A percentile compares a stretch with the other conserved stretches of the same genome.
These are phyloP conservation scores for Backusella tarrabulga DNA, from an alignment of 192 early-diverging fungal genomes.

Conservation along the genomic window DNA sequence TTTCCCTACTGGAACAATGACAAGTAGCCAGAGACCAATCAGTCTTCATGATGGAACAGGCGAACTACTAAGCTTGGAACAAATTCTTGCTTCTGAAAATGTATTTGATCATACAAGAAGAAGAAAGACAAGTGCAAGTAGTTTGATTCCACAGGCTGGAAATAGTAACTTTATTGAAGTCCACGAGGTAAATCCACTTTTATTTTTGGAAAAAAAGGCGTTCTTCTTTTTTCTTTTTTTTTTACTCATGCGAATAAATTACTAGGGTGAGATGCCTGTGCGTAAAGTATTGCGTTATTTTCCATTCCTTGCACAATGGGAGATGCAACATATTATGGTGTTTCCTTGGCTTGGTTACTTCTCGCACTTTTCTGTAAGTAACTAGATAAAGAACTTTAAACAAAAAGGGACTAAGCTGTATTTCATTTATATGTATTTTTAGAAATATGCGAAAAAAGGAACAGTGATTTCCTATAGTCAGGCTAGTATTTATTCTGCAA, in stretches of 20 bases:
- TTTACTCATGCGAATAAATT: background rate
- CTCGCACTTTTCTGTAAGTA: slow-evolving; percentile 40
- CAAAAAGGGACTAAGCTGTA: background rate
- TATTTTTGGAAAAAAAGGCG: background rate
- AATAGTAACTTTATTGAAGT: slow-evolving; percentile 34
- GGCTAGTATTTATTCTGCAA: slow-evolving; percentile 21
- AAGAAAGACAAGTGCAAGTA: slow-evolving; percentile 21
- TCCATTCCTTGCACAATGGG: slow-evolving; percentile 46
- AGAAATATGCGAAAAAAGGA: slow-evolving; percentile 22
- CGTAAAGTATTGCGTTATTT: slow-evolving; percentile 43
- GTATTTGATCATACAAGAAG: background rate
- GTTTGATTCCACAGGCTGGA: slow-evolving; percentile 14
- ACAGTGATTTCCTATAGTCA: slow-evolving; percentile 28
- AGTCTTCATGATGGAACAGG: background rate
- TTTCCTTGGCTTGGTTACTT: slow-evolving; percentile 47
- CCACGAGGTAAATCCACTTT: slow-evolving; percentile 21
- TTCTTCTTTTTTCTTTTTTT: background rate
- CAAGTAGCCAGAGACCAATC: background rate
- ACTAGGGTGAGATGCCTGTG: slow-evolving; percentile 41
- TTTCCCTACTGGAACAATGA: background rate
- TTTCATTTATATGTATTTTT: background rate
- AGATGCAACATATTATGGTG: slow-evolving; percentile 46
- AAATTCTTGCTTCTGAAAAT: slow-evolving; percentile 22
- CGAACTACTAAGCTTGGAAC: slow-evolving; percentile 31
- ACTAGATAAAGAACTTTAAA: background rate